Evolutionary conservation across 768 basidiomycete species (phyloP).

Genomic region (Mycena vulgaris): DNA sequence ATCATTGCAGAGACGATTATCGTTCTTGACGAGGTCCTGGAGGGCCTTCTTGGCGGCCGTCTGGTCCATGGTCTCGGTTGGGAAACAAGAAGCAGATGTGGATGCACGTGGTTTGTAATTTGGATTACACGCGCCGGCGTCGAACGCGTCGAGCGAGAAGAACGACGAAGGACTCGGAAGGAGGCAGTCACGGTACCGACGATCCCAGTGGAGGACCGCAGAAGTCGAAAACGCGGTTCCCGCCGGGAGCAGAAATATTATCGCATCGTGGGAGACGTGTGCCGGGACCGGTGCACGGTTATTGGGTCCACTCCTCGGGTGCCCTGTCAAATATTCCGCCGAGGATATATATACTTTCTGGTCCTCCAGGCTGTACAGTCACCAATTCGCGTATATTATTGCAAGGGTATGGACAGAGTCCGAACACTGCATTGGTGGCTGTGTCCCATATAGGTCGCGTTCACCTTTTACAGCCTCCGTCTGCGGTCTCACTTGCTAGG

Average conservation of each 20-base stretch:
- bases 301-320: not conserved
- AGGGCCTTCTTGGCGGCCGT: conserved; percentile 78
- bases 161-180: too few species aligned
- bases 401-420: too few species aligned
- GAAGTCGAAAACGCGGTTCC: too few species aligned
- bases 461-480: not conserved
- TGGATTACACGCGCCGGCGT: not conserved
- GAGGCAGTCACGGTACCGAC: too few species aligned
- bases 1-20: conserved; percentile 87
- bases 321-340: too few species aligned
- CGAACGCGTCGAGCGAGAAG: not conserved
- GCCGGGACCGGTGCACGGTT: conserved; percentile 7
- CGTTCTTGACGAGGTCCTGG: conserved; percentile 80
- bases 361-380: not conserved
- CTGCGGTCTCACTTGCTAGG: not conserved
- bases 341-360: not conserved
- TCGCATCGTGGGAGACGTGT: too few species aligned
- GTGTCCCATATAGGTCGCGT: not conserved
- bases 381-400: too few species aligned
- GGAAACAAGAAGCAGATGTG: not conserved
- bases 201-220: too few species aligned
- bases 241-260: too few species aligned
- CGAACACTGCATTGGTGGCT: too few species aligned
- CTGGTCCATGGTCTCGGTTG: conserved; percentile 67
- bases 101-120: not conserved